Evolutionary conservation across 1,284 basidiomycete species (phyloP).

Genomic region (Thecaphora thlaspeos): DNA sequence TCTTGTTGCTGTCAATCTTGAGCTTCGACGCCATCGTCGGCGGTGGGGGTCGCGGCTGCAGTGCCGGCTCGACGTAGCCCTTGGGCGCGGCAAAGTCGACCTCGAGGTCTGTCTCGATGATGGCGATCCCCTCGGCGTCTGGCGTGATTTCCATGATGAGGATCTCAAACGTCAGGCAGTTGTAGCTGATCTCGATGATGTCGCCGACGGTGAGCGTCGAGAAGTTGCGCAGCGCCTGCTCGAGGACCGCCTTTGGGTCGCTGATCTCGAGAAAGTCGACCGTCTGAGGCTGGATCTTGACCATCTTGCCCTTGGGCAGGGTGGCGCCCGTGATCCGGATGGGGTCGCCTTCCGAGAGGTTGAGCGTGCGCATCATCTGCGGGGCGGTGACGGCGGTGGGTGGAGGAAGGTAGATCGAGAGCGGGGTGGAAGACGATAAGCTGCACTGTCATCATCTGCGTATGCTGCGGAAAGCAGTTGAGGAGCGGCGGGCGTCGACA

Average conservation of each 20-base stretch:
- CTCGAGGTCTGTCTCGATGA: conserved; percentile 94
- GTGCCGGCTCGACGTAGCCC: conserved; percentile 81
- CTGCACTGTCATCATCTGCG: too few relatives aligned
- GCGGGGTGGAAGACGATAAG: too few relatives aligned
- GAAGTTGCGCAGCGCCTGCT: conserved; percentile 91
- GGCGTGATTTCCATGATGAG: conserved; percentile 92
- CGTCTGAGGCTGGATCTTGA: conserved; percentile 94
- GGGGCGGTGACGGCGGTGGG: neutral
- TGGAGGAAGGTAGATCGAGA: too few relatives aligned
- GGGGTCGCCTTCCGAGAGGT: conserved; percentile 88
- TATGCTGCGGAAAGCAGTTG: too few relatives aligned
- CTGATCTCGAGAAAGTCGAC: conserved; percentile 85
- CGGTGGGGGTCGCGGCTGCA: conserved; percentile 72
- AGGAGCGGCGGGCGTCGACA: too few relatives aligned
- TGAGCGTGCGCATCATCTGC: conserved; percentile 95
- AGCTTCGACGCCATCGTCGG: conserved; percentile 96
- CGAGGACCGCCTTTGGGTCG: conserved; percentile 94
- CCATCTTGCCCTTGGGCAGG: conserved; percentile 88
- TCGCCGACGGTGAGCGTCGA: conserved; percentile 63
- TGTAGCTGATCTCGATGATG: conserved; percentile 61
- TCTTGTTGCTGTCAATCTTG: conserved; percentile 71
- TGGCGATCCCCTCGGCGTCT: conserved; percentile 72
- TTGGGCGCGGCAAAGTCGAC: conserved; percentile 67
- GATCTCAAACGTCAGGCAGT: conserved; percentile 85
- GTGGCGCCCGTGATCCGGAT: conserved; percentile 85